phyloP scores from a whole-genome alignment of 495 filamentous ascomycete genomes.

The Neurospora sp. region DNA sequence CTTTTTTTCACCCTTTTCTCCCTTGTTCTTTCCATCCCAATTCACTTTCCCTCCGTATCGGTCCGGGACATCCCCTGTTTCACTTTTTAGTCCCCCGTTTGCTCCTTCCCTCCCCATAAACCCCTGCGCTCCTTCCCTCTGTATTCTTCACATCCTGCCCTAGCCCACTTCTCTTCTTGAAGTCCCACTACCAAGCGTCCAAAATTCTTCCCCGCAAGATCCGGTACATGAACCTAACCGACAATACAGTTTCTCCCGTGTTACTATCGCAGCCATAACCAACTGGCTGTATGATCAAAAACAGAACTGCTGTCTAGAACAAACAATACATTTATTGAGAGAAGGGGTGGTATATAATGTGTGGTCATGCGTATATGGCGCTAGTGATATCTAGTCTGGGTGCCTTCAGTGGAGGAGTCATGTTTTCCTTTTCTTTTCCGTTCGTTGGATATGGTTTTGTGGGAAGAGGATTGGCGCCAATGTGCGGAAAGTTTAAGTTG shows the following conservation, averaged over 20 bases:
- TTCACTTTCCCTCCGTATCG: background rate
- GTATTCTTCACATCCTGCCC: background rate
- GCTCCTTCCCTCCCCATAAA: background rate
- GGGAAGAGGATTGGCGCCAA: background rate
- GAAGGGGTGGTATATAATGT: background rate
- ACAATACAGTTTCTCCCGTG: conserved; percentile 38
- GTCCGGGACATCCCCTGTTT: background rate
- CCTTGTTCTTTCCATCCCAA: background rate
- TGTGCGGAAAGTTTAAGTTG: background rate
- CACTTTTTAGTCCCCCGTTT: background rate
- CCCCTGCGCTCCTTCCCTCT: background rate
- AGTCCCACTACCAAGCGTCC: background rate
- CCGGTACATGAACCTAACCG: conserved; percentile 10
- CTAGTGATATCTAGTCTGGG: background rate
- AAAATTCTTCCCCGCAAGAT: background rate
- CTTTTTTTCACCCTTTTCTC: background rate
- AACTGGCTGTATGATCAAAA: conserved; percentile 34
- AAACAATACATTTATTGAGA: conserved; percentile 4
- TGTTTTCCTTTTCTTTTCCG: background rate
- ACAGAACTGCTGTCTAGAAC: background rate
- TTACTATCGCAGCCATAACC: conserved; percentile 38
- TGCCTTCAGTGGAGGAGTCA: background rate
- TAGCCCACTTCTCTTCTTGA: background rate
- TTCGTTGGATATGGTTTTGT: background rate
- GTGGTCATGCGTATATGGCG: background rate